Conservation (phyloP, 108 stramenopile species). For the Cafeteria roenbergensis region DNA sequence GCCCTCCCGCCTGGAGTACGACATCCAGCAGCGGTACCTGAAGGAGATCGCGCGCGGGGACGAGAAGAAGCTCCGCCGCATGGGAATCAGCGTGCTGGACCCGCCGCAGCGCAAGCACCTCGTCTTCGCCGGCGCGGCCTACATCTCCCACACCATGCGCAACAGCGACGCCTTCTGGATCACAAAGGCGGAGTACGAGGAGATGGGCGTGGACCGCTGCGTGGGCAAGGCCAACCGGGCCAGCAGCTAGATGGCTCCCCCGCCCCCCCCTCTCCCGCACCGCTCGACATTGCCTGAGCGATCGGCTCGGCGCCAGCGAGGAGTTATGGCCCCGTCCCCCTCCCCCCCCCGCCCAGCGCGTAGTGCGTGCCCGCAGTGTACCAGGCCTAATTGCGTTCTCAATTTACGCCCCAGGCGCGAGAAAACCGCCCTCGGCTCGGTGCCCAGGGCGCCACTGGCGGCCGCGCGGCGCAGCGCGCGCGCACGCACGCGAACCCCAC, state of each 20-base stretch:
- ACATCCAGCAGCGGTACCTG: slow-evolving; percentile 46
- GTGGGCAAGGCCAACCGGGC: slow-evolving; percentile 17
- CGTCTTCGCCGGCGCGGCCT: slow-evolving; percentile 50
- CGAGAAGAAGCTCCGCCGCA: slow-evolving; percentile 39
- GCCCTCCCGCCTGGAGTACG: slow-evolving; percentile 48
- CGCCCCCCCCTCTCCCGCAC: not conserved
- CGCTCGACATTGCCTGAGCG: not conserved
- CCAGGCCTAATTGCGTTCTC: no score
- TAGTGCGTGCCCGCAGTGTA: no score
- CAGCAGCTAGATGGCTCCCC: not conserved
- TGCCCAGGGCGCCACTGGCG: no score
- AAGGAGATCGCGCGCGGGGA: slow-evolving; percentile 48
- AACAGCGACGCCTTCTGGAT: slow-evolving; percentile 49
- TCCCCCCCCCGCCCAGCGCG: no score
- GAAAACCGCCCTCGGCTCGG: no score
- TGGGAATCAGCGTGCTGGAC: slow-evolving; percentile 52
- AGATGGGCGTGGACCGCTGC: slow-evolving; percentile 34
- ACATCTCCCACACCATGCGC: slow-evolving; percentile 46
- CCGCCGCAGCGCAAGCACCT: slow-evolving; percentile 58
- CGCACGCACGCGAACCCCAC: no score
- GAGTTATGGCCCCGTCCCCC: no score
- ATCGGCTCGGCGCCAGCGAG: not conserved
- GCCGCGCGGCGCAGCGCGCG: no score
- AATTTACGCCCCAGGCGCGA: no score
- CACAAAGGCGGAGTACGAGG: slow-evolving; percentile 42